Base-by-base conservation (phyloP, 108 stramenopile species). In the Seminavis robusta region DNA sequence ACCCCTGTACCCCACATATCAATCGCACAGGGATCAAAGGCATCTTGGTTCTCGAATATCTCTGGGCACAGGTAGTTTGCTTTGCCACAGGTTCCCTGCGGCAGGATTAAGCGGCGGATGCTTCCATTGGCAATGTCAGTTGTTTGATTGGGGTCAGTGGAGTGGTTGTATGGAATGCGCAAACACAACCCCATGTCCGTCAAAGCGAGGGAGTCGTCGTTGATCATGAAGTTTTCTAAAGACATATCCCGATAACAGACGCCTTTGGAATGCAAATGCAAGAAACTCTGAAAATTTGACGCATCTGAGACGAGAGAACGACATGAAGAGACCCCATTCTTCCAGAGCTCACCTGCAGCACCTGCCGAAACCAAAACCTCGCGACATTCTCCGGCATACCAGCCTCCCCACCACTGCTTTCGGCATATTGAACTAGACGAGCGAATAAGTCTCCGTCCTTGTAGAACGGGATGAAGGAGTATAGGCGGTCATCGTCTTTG, bases 1-100 rank as follows among this genome's bases (percentile, higher is more conserved):
- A 94, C 69, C 0, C 92, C 94, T 21, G 59, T 61, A 0, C 90
- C 80, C 94, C 94, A 95, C 26, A 95, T 45, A 56, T 95, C 94
- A 4, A 81, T 56, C 8, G 92, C 81, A 42, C 86, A 90, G 24
- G 86, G 84, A 52, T 95, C 84, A 36, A 90, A 84, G 7, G 45
- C 47, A 8, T 63, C 53, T 10, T 52, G 10, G 36, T 62, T 72
- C 15, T 59, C 42, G 6, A 90, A 54, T 10, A 96, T 67, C 55
- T 94, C 94, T 5, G 95, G 95, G 8, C 86, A 64, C 41, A 94
- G 80, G 63, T 94, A 96, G 46, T 81, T 86, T 3, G 61, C 69
- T 52, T 94, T 94, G 2, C 95, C 95, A 44, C 88, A 78, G 9
- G 63, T 28, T 29, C 61, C 71, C 49, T 62, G 59, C 9, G 68